Evolutionary conservation across 192 early-diverging fungal genomes (phyloP).

Genomic region (Umbelopsis sp.): DNA sequence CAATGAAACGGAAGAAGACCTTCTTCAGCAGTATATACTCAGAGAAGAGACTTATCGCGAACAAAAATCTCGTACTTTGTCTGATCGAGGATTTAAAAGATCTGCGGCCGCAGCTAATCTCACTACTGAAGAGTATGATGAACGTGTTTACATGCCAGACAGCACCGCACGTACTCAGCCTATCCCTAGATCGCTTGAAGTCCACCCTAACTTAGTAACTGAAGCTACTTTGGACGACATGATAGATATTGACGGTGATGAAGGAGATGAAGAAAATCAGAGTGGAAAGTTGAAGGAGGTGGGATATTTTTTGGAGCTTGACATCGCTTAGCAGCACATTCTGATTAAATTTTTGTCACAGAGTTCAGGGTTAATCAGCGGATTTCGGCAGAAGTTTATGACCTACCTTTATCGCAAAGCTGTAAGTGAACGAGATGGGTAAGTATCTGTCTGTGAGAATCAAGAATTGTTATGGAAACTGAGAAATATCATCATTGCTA

Average conservation of each 20-base stretch:
- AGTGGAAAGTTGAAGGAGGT: not conserved
- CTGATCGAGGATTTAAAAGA: too few relatives aligned
- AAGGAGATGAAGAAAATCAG: too few relatives aligned
- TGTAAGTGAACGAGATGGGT: conserved; percentile 43
- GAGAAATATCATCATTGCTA: conserved; percentile 12
- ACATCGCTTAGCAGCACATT: not conserved
- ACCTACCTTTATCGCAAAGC: conserved; percentile 65
- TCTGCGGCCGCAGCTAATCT: too few relatives aligned
- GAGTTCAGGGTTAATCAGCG: conserved; percentile 45
- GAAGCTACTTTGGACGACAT: too few relatives aligned
- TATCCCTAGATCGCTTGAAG: too few relatives aligned
- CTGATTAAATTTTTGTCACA: not conserved
- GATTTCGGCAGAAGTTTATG: conserved; percentile 73
- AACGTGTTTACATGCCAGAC: too few relatives aligned
- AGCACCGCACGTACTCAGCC: too few relatives aligned
- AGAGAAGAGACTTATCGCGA: conserved; percentile 33
- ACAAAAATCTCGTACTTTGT: not conserved
- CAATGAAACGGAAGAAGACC: conserved; percentile 66
- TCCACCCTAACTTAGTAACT: too few relatives aligned
- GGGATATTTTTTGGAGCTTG: not conserved
- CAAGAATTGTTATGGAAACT: not conserved
- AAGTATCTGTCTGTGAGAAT: conserved; percentile 10
- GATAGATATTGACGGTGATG: too few relatives aligned
- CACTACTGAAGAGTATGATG: too few relatives aligned
- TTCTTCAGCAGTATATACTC: conserved; percentile 46